Base-by-base conservation (phyloP, 2,329 filamentous ascomycete species). In the Aspergillus sp. region DNA sequence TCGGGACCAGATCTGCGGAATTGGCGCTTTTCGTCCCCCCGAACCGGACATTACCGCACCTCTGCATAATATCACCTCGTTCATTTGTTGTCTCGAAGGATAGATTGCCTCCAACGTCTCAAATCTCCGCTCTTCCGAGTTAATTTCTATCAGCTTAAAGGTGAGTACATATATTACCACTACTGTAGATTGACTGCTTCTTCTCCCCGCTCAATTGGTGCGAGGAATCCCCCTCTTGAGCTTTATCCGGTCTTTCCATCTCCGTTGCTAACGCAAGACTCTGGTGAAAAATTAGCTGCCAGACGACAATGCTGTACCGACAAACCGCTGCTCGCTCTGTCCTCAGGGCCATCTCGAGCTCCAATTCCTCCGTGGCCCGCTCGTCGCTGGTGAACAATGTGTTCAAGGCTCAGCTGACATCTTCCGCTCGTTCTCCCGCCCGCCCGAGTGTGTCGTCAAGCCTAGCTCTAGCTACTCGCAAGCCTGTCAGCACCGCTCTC, bases 401-500 rank as follows among this genome's bases (percentile, higher is more conserved):
- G 61, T 76, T 77, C 71, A 77, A 75, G 70, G 75, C 76, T 60
- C 74, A 72, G 64, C 73, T 78, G 74, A 76, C 73, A 58, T 75
- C 75, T 54, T 73, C 76, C 63, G 69, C 74, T 61, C 75, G 75
- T 56, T 64, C 63, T 68, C 66, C 70, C 59, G 64, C 68, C 66
- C 72, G 73, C 61, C 66, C 70, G 63, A 67, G 69, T 56, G 64
- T 74, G 33, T 68, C 70, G 19, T 65, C 75, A 27, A 74, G 66
- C 66, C 68, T 80, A 59, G 73, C 78, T 62, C 68, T 81, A 57
- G 70, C 76, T 57, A 64, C 72, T 64, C 74, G 73, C 68, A 77
- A 78, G 68, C 77, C 80, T 42, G 70, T 79, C 37, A 77, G 75
- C 61, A 79, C 75, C 44, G 76, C 79, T 46, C 73, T 82, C 45